Percentiles rank a stretch among this genome's conserved stretches.
Evolutionary conservation across 129 eudicot genomes (phyloP).

Genomic region (Chrysanthemum seticuspe): DNA sequence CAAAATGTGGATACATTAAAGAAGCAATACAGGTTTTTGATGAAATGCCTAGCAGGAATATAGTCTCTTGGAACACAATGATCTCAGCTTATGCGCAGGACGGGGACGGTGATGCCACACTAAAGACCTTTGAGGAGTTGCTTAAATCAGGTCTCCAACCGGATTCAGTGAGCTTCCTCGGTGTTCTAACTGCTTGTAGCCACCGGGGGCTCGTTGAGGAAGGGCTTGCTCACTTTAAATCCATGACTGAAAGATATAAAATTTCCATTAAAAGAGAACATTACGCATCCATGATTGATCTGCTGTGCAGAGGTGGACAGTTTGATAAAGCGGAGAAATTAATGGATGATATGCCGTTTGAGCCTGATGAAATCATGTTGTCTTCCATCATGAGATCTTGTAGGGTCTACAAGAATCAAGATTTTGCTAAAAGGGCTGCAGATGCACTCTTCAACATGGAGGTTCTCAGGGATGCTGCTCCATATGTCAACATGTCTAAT

Average conservation of each 20-base stretch:
- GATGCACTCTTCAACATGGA: constrained; percentile 62
- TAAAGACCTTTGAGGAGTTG: constrained; percentile 59
- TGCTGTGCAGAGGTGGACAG: constrained; percentile 65
- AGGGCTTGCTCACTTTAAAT: constrained; percentile 48
- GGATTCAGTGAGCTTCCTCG: constrained; percentile 66
- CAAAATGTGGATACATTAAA: constrained; percentile 73
- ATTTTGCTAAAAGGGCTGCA: constrained; percentile 66
- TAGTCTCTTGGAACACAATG: constrained; percentile 77
- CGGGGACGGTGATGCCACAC: constrained; percentile 75
- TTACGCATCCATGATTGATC: constrained; percentile 68
- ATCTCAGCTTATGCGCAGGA: constrained; percentile 77
- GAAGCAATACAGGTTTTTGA: constrained; percentile 54
- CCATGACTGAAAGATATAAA: constrained; percentile 49
- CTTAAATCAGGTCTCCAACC: constrained; percentile 55
- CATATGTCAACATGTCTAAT: constrained; percentile 58
- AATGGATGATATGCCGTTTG: constrained; percentile 68
- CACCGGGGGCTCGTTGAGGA: constrained; percentile 73
- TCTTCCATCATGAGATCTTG: constrained; percentile 75
- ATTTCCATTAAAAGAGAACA: constrained; percentile 61
- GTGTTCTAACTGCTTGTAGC: constrained; percentile 71
- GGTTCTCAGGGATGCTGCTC: constrained; percentile 38
- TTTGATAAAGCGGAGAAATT: constrained; percentile 60
- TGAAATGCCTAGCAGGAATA: constrained; percentile 77
- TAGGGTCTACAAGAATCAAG: constrained; percentile 72
- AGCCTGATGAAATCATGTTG: constrained; percentile 77